A percentile compares a stretch with the other conserved stretches of the same genome.
Conservation (phyloP, 257 asterid genomes). For the Marsdenia floribunda region DNA sequence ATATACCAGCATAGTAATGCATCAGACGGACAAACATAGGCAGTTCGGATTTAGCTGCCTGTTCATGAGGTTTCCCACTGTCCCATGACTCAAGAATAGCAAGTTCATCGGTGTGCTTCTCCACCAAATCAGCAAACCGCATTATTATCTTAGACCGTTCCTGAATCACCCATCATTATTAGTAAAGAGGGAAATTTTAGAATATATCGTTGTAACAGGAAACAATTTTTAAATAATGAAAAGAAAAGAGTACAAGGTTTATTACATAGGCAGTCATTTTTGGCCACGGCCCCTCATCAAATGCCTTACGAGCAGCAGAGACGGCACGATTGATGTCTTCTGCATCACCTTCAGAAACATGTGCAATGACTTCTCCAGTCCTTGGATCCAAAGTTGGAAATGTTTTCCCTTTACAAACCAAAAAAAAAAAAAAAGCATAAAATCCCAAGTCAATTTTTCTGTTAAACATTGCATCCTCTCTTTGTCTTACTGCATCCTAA, state of each 20-base stretch:
- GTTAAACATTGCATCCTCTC: not conserved
- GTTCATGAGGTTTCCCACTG: constrained; percentile 67
- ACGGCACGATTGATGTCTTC: constrained; percentile 75
- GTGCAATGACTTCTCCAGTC: constrained; percentile 64
- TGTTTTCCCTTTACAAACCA: constrained; percentile 55
- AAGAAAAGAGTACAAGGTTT: not conserved
- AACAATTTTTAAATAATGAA: not conserved
- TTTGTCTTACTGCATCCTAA: not conserved
- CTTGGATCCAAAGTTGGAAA: constrained; percentile 77
- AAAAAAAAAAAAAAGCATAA: not conserved
- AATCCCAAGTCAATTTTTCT: not conserved
- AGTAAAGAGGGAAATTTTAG: not conserved
- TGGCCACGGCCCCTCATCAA: constrained; percentile 90
- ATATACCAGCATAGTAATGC: constrained; percentile 67
- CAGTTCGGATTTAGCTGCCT: constrained; percentile 49
- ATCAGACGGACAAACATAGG: constrained; percentile 49
- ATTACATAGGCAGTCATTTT: constrained; percentile 72
- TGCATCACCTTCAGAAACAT: constrained; percentile 67
- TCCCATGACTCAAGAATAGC: constrained; percentile 83
- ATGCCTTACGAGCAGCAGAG: constrained; percentile 74
- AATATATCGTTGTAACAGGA: not conserved
- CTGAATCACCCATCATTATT: constrained; percentile 27
- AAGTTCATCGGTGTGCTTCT: constrained; percentile 52
- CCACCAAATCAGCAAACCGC: constrained; percentile 64
- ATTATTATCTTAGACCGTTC: constrained; percentile 54